Evolutionary conservation across 2,329 filamentous ascomycete genomes (phyloP).

Genomic region (Xylaria sp.): DNA sequence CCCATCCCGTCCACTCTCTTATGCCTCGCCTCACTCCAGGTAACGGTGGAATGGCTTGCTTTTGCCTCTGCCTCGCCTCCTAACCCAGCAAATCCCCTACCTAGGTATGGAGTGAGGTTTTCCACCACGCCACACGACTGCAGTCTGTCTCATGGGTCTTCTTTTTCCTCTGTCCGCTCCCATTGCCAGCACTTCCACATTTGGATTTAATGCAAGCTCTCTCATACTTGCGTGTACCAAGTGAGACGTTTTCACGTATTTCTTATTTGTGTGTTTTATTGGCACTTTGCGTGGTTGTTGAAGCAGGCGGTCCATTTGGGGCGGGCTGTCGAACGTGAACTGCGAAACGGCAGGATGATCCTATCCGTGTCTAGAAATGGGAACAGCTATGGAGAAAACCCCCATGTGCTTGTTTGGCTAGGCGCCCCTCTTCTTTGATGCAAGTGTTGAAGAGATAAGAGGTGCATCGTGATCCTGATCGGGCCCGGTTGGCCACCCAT

Average conservation of each 20-base stretch:
- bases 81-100: not conserved
- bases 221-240: conserved; percentile 2
- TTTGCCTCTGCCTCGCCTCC: not conserved
- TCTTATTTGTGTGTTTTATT: not conserved
- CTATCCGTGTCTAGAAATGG: not conserved
- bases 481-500: conserved; percentile 7
- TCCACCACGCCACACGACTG: conserved; percentile 10
- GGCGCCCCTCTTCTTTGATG: conserved; percentile 16
- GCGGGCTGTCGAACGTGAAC: not conserved
- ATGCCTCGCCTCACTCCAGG: conserved; percentile 3
- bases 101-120: not conserved
- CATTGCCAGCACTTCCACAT: not conserved
- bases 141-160: conserved; percentile 2
- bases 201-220: not conserved
- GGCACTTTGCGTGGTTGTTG: not conserved
- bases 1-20: not conserved
- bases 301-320: conserved; percentile 1
- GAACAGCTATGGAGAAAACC: not conserved
- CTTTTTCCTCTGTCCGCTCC: not conserved
- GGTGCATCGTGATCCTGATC: conserved; percentile 15
- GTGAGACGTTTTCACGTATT: not conserved
- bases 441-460: conserved; percentile 23
- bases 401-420: conserved; percentile 7
- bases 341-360: conserved; percentile 5
- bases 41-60: not conserved